Evolutionary conservation across 1,284 basidiomycete species (phyloP), one percentile per base, ranked within the genome.

Genomic region (Phellinidium pouzarii): DNA sequence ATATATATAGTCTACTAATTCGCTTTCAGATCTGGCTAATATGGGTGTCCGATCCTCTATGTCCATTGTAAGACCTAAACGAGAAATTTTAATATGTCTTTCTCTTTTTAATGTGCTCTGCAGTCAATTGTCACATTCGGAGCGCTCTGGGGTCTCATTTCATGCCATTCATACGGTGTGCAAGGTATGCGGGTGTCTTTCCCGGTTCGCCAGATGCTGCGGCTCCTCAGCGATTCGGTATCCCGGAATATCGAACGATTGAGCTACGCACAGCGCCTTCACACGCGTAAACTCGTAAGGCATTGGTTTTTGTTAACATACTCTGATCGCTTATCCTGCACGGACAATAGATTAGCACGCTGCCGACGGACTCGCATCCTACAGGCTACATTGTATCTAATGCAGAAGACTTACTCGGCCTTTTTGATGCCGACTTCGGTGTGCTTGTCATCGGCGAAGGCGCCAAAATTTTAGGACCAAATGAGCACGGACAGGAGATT

Each of bases 351-450:
- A 87, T 92, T 66, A 91, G 87, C 60, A 88, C 87, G 14, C 74
- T 89, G 51, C 77, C 84, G 1, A 83, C 82, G 3, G 80, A 85
- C 48, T 73, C 77, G 45, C 86, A 90, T 60, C 84, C 89, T 4
- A 81, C 83, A 14, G 89, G 88, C 0, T 92, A 92, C 67, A 91
- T 94, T 59, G 84, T 93, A 17, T 90, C 88, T 26, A 90, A 92
- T 62, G 85, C 90, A 1, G 86, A 92, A 61, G 91, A 94, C 61
- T 70, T 94, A 9, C 74, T 95, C 3, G 77, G 79, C 4, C 68
- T 93, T 22, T 93, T 94, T 62, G 87, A 92, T 63, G 90, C 90
- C 14, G 90, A 94, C 63, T 87, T 82, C 63, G 89, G 90, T 54
- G 79, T 92, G 19, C 73, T 94, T 27, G 87, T 91, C 54, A 89